These are phyloP conservation scores for Chimonanthus salicifolius DNA, from an alignment of 164 flowering plant species.

Conservation along the genomic window DNA sequence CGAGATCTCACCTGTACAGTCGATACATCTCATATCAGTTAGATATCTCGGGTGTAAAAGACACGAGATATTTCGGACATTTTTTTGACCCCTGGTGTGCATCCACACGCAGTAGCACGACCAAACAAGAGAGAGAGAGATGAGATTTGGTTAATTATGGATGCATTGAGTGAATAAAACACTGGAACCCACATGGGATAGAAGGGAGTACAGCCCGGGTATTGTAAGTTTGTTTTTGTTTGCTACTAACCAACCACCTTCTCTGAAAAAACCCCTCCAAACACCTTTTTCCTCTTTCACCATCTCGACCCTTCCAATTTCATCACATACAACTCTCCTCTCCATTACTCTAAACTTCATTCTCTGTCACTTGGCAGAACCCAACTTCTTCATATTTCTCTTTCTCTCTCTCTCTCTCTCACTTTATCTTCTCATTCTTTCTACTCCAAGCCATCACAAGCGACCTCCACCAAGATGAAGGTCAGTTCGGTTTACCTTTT, in stretches of 20 bases:
- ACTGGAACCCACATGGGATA: background rate
- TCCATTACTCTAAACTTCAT: background rate
- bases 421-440: background rate
- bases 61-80: background rate
- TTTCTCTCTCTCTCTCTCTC: background rate
- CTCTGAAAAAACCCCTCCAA: background rate
- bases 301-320: background rate
- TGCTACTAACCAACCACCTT: constrained; percentile 9
- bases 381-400: background rate
- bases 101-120: background rate
- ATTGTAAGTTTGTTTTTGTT: constrained; percentile 41
- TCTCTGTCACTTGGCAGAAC: background rate
- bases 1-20: too few species aligned
- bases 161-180: background rate
- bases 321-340: background rate
- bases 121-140: background rate
- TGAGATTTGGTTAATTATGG: background rate
- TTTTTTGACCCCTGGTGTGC: background rate
- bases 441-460: background rate
- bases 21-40: too few species aligned
- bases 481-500: constrained; percentile 13
- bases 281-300: background rate
- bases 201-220: constrained; percentile 12
- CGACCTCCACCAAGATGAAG: constrained; percentile 33
- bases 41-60: too few species aligned